phyloP scores from a whole-genome alignment of 2,329 filamentous ascomycete genomes.

The Geosmithia flava region DNA sequence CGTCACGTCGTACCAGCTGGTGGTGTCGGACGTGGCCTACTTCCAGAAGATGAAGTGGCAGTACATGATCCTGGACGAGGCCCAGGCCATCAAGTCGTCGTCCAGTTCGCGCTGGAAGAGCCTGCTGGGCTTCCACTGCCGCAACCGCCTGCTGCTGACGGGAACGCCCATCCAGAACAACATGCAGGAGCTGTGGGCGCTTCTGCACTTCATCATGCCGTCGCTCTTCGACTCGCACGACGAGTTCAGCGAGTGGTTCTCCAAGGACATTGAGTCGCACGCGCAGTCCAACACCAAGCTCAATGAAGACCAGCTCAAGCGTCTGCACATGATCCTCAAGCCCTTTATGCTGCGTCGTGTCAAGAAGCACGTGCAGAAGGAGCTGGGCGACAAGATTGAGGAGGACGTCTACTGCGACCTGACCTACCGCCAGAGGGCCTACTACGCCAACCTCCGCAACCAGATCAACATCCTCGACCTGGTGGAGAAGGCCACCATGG shows the following conservation, averaged over 20 bases:
- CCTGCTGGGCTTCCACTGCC: slow-evolving; percentile 83
- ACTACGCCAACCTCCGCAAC: slow-evolving; percentile 85
- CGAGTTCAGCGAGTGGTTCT: slow-evolving; percentile 90
- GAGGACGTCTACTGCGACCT: slow-evolving; percentile 92
- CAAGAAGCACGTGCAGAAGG: slow-evolving; percentile 99
- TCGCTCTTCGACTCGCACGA: slow-evolving; percentile 91
- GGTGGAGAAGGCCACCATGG: slow-evolving; percentile 90
- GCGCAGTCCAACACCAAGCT: slow-evolving; percentile 99
- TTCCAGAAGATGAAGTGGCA: slow-evolving; percentile 99
- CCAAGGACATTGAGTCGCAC: slow-evolving; percentile 93
- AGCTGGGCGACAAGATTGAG: slow-evolving; percentile 97
- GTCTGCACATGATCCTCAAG: slow-evolving; percentile 97
- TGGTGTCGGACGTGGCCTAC: slow-evolving; percentile 90
- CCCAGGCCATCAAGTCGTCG: slow-evolving; percentile 97
- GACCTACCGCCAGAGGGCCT: slow-evolving; percentile 88
- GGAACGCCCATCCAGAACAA: slow-evolving; percentile 99
- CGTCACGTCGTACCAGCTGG: slow-evolving; percentile 92
- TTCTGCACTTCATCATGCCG: slow-evolving; percentile 99
- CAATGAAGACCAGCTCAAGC: slow-evolving; percentile 93
- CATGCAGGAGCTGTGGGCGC: slow-evolving; percentile 97
- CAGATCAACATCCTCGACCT: slow-evolving; percentile 98
- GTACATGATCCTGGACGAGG: slow-evolving; percentile 99
- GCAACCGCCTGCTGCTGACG: slow-evolving; percentile 84
- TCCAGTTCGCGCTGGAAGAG: slow-evolving; percentile 96
- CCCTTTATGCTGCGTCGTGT: slow-evolving; percentile 99